phyloP scores from a whole-genome alignment of 176 grass and related monocot species.

The Lolium perenne region DNA sequence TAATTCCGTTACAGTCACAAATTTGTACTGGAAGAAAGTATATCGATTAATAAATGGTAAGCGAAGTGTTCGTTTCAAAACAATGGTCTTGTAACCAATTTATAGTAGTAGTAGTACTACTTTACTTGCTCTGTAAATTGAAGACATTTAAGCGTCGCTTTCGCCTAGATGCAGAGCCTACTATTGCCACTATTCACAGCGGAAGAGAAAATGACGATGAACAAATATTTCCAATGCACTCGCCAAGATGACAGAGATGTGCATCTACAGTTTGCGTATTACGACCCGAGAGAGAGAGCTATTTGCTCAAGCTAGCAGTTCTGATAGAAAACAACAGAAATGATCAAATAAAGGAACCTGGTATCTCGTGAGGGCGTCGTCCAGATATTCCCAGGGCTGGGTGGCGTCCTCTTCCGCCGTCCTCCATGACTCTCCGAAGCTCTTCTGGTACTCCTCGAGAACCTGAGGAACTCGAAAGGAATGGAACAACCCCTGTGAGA shows the following conservation, averaged over 20 bases:
- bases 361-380: constrained; percentile 76
- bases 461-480: constrained; percentile 41
- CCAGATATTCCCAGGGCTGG: constrained; percentile 76
- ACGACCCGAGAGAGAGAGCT: not conserved
- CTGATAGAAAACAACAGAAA: not conserved
- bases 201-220: not conserved
- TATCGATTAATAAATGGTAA: too few species aligned
- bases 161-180: not conserved
- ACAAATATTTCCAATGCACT: not conserved
- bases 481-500: not conserved
- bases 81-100: too few species aligned
- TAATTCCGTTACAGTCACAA: too few species aligned
- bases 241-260: too few species aligned
- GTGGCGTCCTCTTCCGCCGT: constrained; percentile 47
- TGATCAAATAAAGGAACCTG: constrained; percentile 52
- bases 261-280: not conserved
- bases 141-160: too few species aligned
- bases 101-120: too few species aligned
- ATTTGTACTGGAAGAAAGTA: too few species aligned
- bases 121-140: too few species aligned
- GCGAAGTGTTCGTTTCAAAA: too few species aligned
- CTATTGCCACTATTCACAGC: not conserved
- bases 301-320: not conserved
- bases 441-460: constrained; percentile 86
- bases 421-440: constrained; percentile 88